These are phyloP conservation scores for Pyrus bretschneideri DNA, from an alignment of 306 rosid genomes.

Conservation along the genomic window DNA sequence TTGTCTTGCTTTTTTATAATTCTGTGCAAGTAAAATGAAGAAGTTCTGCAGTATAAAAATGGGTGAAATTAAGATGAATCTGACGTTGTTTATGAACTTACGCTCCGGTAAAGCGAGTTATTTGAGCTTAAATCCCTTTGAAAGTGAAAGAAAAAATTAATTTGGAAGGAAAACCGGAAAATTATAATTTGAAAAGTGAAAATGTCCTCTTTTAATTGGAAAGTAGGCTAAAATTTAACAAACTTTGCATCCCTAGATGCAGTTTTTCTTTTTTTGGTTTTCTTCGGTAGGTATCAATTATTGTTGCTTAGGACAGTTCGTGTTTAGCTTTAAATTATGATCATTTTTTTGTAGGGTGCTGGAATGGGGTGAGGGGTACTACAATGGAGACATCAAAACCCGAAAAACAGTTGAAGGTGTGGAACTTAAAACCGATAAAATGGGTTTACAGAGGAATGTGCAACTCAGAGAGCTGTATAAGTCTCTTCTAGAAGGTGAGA, in stretches of 20 bases:
- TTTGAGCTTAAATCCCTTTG: neutral
- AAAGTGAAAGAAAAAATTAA: neutral
- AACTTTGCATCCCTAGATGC: neutral
- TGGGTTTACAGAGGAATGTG: slow-evolving; percentile 66
- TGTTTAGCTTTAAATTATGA: neutral
- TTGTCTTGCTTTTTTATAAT: neutral
- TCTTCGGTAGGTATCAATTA: neutral
- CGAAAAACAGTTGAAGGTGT: slow-evolving; percentile 55
- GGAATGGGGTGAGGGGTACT: slow-evolving; percentile 85
- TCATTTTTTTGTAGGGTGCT: slow-evolving; percentile 36
- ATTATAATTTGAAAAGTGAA: neutral
- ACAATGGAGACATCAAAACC: slow-evolving; percentile 77
- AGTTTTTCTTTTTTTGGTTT: neutral
- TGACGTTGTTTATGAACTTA: neutral
- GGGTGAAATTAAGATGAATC: neutral
- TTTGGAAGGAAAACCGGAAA: neutral
- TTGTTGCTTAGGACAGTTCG: neutral
- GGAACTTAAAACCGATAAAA: slow-evolving; percentile 51
- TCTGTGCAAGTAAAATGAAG: neutral
- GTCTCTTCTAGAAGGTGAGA: slow-evolving; percentile 57
- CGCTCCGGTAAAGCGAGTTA: neutral
- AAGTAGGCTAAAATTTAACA: neutral
- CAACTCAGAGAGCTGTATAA: slow-evolving; percentile 68
- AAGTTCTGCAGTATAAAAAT: neutral
- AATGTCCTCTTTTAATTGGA: neutral